Base-by-base conservation (phyloP, 805 yeast species). In the Tetrapisispora iriomotensis region DNA sequence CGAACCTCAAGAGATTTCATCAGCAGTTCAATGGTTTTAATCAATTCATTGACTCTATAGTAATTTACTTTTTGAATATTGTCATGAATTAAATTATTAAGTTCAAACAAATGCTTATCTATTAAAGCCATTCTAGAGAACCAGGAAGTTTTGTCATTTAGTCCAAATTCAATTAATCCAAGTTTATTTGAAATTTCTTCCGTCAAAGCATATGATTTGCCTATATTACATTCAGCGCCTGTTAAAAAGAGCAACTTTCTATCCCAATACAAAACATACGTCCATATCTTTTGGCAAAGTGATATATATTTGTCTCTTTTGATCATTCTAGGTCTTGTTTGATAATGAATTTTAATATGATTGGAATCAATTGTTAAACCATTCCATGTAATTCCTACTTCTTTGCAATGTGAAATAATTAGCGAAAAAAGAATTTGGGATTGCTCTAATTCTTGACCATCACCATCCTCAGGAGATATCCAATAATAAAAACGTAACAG, bases 401-500 rank as follows among this genome's bases (percentile, higher is more conserved):
- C 56, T 41, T 49, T 50, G 33, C 58, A 55, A 25, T 50, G 47
- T 2, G 58, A 45, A 12, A 57, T 47, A 8, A 57, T 56, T 10
- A 50, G 45, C 6, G 61, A 59, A 46, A 53, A 49, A 2, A 58
- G 36, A 7, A 57, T 50, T 25, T 48, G 55, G 29, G 50, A 49
- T 32, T 56, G 58, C 37, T 56, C 54, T 12, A 50, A 43, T 21
- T 46, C 50, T 19, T 49, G 43, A 2, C 63, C 63, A 41, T 58
- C 62, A 10, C 60, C 60, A 41, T 56, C 60, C 30, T 58, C 60
- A 2, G 61, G 60, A 3, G 55, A 53, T 42, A 60, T 51, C 62
- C 62, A 58, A 31, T 54, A 51, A 38, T 54, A 53, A 35, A 58
- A 49, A 38, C 61, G 48, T 18, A 57, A 42, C 23, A 58, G 27